These are phyloP conservation scores for Trichoderma sp. DNA, from an alignment of 2,329 filamentous ascomycete species.

Conservation along the genomic window DNA sequence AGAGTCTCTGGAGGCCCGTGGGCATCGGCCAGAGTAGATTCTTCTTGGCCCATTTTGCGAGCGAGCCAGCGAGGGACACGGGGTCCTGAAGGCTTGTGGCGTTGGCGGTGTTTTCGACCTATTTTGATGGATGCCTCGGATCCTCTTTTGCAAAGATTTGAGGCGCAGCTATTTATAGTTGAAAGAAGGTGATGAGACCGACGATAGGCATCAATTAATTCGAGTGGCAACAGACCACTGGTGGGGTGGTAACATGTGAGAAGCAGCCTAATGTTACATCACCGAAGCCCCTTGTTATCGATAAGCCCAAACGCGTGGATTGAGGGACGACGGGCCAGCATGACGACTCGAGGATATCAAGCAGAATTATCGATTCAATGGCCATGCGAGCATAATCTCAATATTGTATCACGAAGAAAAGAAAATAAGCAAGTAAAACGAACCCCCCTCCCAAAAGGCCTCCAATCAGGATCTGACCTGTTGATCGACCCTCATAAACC, in stretches of 20 bases:
- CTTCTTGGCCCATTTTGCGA: slow-evolving; percentile 82
- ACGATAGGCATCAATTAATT: neutral
- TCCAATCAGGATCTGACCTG: slow-evolving; percentile 13
- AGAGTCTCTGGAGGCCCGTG: slow-evolving; percentile 66
- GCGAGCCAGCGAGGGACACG: slow-evolving; percentile 38
- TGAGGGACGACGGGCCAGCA: neutral
- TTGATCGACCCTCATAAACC: slow-evolving; percentile 17
- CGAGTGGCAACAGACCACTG: neutral
- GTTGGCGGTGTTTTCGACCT: slow-evolving; percentile 43
- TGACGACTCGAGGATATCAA: neutral
- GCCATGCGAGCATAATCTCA: neutral
- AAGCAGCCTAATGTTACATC: slow-evolving; percentile 23
- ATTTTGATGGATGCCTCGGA: slow-evolving; percentile 36
- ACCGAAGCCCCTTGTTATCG: slow-evolving; percentile 25
- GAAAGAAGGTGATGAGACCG: neutral
- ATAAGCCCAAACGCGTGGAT: slow-evolving; percentile 20
- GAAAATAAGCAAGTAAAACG: neutral
- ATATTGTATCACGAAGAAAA: neutral
- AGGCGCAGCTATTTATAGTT: neutral
- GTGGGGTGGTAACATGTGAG: slow-evolving; percentile 23
- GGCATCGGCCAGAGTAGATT: slow-evolving; percentile 66
- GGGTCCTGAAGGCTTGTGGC: slow-evolving; percentile 38
- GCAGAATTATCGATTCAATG: neutral
- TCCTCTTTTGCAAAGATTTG: neutral
- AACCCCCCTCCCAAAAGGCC: neutral